Conservation (phyloP, 2,329 filamentous ascomycete species). For the Trichoderma aggressivum region DNA sequence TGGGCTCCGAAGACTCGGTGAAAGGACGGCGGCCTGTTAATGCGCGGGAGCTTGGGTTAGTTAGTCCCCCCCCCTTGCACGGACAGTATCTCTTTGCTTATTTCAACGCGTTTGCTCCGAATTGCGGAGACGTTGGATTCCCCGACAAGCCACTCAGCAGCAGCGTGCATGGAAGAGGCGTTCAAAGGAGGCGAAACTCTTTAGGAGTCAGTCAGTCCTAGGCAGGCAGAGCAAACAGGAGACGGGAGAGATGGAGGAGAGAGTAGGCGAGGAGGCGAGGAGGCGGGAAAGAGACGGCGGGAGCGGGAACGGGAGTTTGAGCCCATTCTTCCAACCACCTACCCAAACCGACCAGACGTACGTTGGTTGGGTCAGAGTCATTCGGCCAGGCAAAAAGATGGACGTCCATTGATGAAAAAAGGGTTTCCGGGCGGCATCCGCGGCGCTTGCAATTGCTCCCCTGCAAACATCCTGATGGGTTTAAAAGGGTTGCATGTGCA, state of each 20-base stretch:
- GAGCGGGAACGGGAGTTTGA: not conserved
- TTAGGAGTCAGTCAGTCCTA: not conserved
- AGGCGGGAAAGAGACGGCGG: not conserved
- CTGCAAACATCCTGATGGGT: not conserved
- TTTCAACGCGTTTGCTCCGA: constrained; percentile 6
- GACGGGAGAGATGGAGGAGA: not conserved
- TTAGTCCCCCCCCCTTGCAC: not conserved
- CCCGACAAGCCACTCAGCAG: not conserved
- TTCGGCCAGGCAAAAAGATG: not conserved
- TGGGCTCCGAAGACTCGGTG: not conserved
- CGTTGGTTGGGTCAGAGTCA: constrained; percentile 8
- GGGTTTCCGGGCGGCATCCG: constrained; percentile 14
- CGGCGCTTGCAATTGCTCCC: constrained; percentile 8
- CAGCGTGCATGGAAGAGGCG: not conserved
- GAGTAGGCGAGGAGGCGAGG: not conserved
- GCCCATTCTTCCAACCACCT: not conserved
- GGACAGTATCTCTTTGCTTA: not conserved
- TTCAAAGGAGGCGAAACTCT: not conserved
- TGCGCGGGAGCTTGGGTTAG: constrained; percentile 6
- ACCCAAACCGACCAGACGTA: not conserved
- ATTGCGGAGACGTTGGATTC: not conserved
- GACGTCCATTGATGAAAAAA: not conserved
- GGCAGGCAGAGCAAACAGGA: not conserved
- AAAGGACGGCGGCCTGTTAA: not conserved
- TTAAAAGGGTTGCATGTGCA: constrained; percentile 18